Evolutionary conservation across 805 yeast genomes (phyloP).

Genomic region (Metschnikowia picachoensis): DNA sequence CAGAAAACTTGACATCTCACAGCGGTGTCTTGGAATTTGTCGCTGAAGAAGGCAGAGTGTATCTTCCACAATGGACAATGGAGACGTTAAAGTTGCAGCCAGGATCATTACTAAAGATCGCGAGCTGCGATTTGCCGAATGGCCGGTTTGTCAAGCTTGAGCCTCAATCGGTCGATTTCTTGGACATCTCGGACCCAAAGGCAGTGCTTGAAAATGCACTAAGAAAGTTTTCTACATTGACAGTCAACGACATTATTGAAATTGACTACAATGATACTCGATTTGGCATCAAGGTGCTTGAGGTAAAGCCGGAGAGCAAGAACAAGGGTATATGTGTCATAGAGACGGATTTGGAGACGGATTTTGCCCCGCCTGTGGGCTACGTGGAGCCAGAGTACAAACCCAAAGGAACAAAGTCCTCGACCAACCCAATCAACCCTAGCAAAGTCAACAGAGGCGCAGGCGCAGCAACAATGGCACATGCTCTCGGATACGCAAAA

Average conservation of each 20-base stretch:
- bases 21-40: constrained; percentile 95
- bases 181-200: constrained; percentile 92
- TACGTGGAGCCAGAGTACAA: constrained; percentile 83
- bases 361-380: constrained; percentile 98
- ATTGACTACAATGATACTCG: constrained; percentile 75
- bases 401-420: constrained; percentile 38
- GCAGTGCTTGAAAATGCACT: constrained; percentile 93
- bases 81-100: constrained; percentile 65
- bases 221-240: constrained; percentile 83
- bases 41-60: constrained; percentile 95
- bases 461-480: constrained; percentile 73
- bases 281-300: constrained; percentile 79
- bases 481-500: constrained; percentile 59
- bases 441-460: constrained; percentile 35
- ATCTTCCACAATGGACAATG: constrained; percentile 97
- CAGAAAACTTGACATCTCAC: constrained; percentile 59
- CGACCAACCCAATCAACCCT: constrained; percentile 31
- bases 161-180: constrained; percentile 90
- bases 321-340: constrained; percentile 82
- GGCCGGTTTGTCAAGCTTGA: constrained; percentile 90
- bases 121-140: constrained; percentile 73
- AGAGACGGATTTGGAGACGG: constrained; percentile 95
- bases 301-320: constrained; percentile 72
- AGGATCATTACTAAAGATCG: constrained; percentile 75
- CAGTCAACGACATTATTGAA: constrained; percentile 80